A percentile compares a stretch with the other conserved stretches of the same genome.
Evolutionary conservation across 139 green algal genomes (phyloP).

Genomic region (Mychonastes homosphaera): DNA sequence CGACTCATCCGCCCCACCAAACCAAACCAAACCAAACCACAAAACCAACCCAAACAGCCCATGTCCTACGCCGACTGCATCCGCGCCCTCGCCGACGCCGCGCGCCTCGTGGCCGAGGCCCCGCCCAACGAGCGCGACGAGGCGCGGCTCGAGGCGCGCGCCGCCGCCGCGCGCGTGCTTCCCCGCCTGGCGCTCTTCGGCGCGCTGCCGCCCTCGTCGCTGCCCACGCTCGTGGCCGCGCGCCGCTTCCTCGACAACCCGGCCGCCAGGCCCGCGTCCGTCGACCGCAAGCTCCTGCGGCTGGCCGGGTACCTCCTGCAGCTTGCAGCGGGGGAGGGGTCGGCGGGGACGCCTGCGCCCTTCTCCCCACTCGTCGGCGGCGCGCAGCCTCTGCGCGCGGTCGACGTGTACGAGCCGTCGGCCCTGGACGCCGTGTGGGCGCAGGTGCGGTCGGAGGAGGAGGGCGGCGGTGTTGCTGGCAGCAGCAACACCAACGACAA

Average conservation of each 20-base stretch:
- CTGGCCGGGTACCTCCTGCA: constrained; percentile 52
- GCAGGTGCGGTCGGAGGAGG: constrained; percentile 2
- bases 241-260: constrained; percentile 9
- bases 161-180: no score
- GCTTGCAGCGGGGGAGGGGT: constrained; percentile 40
- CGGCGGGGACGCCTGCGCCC: constrained; percentile 43
- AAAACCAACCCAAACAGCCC: no score
- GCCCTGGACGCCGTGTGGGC: constrained; percentile 9
- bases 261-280: constrained; percentile 15
- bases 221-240: constrained; percentile 24
- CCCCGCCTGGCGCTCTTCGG: constrained; percentile 24
- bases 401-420: constrained; percentile 9
- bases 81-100: no score
- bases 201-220: constrained; percentile 19
- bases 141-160: no score
- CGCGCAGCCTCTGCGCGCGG: constrained; percentile 6
- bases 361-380: constrained; percentile 19
- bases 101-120: no score
- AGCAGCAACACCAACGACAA: no score
- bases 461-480: no score
- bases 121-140: no score
- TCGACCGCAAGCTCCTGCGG: constrained; percentile 25
- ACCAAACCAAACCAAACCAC: no score
- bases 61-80: no score
- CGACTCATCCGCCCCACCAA: no score